Conservation (phyloP, 2,329 filamentous ascomycete genomes). For the Aspergillus sergii region DNA sequence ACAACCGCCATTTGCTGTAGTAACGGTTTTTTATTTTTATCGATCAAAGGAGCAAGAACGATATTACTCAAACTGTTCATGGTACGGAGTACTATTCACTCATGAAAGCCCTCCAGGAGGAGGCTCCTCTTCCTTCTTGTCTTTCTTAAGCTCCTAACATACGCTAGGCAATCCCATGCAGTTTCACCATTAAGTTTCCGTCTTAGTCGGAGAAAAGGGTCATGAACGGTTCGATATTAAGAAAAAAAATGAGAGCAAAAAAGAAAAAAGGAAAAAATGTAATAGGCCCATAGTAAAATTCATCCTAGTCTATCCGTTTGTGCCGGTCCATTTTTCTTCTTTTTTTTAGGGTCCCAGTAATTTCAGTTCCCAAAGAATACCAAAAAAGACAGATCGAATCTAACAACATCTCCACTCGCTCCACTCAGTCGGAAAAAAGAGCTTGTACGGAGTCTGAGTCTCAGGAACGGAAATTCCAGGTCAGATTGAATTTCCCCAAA, state of each 20-base stretch:
- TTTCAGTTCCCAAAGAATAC: conserved; percentile 22
- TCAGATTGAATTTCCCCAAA: not conserved
- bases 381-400: conserved; percentile 36
- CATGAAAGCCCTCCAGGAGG: not conserved
- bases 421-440: conserved; percentile 37
- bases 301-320: conserved; percentile 10
- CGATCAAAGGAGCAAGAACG: not conserved
- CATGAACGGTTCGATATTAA: not conserved
- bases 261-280: not conserved
- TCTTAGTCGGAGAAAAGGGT: conserved; percentile 1
- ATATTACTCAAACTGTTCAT: not conserved
- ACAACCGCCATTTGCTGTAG: conserved; percentile 11
- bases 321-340: conserved; percentile 18
- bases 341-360: conserved; percentile 12
- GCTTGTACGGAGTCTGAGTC: conserved; percentile 24
- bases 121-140: not conserved
- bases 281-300: conserved; percentile 2
- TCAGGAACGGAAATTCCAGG: conserved; percentile 13
- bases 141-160: conserved; percentile 17
- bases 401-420: conserved; percentile 33
- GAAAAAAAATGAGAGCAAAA: not conserved
- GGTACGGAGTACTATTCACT: not conserved
- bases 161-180: conserved; percentile 14
- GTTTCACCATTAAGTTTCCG: conserved; percentile 6
- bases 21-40: conserved; percentile 11